A percentile compares a stretch with the other conserved stretches of the same genome.
These are phyloP conservation scores for Rhizopogon roseolus DNA, from an alignment of 768 basidiomycete genomes.

Conservation along the genomic window DNA sequence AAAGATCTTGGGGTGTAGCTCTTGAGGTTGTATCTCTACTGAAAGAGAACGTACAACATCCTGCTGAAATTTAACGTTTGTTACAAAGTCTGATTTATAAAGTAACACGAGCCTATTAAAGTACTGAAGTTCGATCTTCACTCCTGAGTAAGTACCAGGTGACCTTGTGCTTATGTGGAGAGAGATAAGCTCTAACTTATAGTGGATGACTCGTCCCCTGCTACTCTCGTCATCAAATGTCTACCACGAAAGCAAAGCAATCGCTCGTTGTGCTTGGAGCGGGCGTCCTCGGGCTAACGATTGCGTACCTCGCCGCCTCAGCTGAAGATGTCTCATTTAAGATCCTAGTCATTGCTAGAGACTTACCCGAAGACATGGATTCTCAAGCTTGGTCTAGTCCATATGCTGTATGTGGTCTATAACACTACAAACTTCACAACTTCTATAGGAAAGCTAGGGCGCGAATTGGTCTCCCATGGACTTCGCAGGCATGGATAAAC, in stretches of 20 bases:
- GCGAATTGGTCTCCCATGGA: conserved; percentile 45
- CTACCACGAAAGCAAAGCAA: background rate
- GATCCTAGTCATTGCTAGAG: conserved; percentile 28
- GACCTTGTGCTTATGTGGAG: too few relatives aligned
- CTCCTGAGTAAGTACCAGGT: too few relatives aligned
- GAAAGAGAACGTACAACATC: conserved; percentile 4
- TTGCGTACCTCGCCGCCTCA: conserved; percentile 28
- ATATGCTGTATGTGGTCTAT: conserved; percentile 37
- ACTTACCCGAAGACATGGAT: conserved; percentile 31
- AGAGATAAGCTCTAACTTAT: too few relatives aligned
- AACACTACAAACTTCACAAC: background rate
- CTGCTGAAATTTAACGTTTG: background rate
- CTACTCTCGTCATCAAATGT: background rate
- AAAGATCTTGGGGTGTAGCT: conserved; percentile 41
- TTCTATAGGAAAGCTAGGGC: conserved; percentile 25
- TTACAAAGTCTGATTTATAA: too few relatives aligned
- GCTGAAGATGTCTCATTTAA: conserved; percentile 12
- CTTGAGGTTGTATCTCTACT: conserved; percentile 28
- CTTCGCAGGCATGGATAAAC: conserved; percentile 29
- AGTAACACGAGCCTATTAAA: too few relatives aligned
- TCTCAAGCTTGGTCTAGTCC: conserved; percentile 47
- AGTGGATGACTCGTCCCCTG: too few relatives aligned
- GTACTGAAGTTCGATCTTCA: too few relatives aligned
- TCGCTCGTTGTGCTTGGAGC: conserved; percentile 32
- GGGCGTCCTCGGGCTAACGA: conserved; percentile 36